Base-by-base conservation (phyloP, 169 alveolate species). In the Eimeria necatrix region DNA sequence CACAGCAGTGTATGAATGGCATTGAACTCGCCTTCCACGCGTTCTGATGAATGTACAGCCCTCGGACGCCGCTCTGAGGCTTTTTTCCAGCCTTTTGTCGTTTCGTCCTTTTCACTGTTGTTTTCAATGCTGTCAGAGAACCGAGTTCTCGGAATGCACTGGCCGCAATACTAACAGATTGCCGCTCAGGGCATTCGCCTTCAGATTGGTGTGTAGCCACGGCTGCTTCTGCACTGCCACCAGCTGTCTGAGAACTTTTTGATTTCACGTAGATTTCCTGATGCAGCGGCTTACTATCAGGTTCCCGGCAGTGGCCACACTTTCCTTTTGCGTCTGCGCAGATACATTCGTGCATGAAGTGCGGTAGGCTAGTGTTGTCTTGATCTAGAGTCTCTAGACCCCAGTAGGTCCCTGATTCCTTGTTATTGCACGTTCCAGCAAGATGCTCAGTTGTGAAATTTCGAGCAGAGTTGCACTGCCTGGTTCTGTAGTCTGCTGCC, bases 31-130 rank as follows among this genome's bases (percentile, higher is more conserved):
- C 96, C 83, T 94, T 94, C 96, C 96, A 94, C 3, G 91, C 92
- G n/a, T 94, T 94, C 87, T 94, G 96, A 41, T 94, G 94, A 53
- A 87, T 86, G 88, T 87, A 87, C 84, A 94, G 87, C 7, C 96
- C 96, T 24, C 95, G 94, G 80, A 94, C 96, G 12, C 96, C 96
- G 51, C 96, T 94, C 78, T 70, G 92, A 14, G 96, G 96, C 41
- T 73, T 88, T 18, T 71, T 76, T 32, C 95, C 96, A 41, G 59
- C 90, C 18, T 88, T 94, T 26, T 41, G 70, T 18, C 96, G 68
- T 22, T 56, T 94, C n/a, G 18, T 24, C 52, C 91, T 88, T 2
- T 26, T 78, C 9, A 18, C 49, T 16, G 91, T 89, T 18, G 64
- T 12, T 49, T 73, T 32, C 4, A 92, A 92, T 60, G 7, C 18